Conservation (phyloP, 2,329 filamentous ascomycete genomes). For the Alternaria metachromatica region DNA sequence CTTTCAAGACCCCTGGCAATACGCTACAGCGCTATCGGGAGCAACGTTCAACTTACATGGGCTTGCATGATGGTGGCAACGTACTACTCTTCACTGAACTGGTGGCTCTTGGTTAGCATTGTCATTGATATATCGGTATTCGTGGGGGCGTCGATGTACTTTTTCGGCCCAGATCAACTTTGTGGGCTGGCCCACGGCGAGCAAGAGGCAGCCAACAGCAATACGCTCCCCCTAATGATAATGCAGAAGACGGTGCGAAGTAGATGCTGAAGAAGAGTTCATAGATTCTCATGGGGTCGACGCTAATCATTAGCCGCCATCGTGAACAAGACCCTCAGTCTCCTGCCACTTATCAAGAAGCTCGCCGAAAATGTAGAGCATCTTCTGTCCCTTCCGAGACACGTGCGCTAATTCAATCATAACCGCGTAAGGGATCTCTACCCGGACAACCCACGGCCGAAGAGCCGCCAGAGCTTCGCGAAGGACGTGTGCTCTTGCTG, state of each 20-base stretch:
- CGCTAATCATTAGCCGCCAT: not conserved
- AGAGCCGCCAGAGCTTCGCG: not conserved
- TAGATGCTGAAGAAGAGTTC: not conserved
- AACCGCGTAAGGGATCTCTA: not conserved
- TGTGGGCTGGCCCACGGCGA: not conserved
- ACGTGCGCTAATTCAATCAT: not conserved
- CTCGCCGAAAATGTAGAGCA: not conserved
- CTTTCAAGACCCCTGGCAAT: not conserved
- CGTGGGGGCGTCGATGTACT: not conserved
- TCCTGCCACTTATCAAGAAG: not conserved
- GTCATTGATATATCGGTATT: not conserved
- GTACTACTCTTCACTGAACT: not conserved
- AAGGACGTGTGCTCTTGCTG: not conserved
- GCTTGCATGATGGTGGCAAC: not conserved
- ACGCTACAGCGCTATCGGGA: not conserved
- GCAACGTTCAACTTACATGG: not conserved
- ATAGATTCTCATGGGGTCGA: not conserved
- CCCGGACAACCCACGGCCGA: not conserved
- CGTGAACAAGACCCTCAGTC: not conserved
- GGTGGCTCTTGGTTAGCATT: not conserved
- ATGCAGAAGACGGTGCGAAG: not conserved
- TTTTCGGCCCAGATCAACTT: not conserved
- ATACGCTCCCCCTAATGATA: not conserved
- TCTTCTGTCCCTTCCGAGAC: not conserved
- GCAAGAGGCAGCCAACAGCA: not conserved